A percentile compares a stretch with the other conserved stretches of the same genome.
These are phyloP conservation scores for Paragyromitra xinjiangensis DNA, from an alignment of 495 filamentous ascomycete genomes.

Conservation along the genomic window DNA sequence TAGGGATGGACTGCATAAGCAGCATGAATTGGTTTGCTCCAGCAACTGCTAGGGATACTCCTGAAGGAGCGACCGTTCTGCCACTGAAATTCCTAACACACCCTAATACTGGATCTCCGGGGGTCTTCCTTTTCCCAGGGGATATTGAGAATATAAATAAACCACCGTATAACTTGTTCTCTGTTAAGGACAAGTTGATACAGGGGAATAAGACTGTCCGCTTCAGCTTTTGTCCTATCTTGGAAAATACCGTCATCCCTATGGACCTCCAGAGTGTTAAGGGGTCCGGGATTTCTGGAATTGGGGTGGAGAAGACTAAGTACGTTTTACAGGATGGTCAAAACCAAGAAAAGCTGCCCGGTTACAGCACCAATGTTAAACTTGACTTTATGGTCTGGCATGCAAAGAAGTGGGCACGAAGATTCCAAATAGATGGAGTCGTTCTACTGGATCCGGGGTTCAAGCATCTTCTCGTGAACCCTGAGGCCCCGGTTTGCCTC, in stretches of 20 bases:
- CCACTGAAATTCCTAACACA: conserved; percentile 8
- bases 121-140: conserved; percentile 18
- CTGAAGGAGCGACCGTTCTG: not conserved
- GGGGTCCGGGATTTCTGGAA: not conserved
- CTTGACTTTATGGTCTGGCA: conserved; percentile 37
- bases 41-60: conserved; percentile 1
- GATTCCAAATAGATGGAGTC: conserved; percentile 28
- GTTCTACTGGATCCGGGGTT: conserved; percentile 24
- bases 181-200: not conserved
- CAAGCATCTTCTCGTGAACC: conserved; percentile 23
- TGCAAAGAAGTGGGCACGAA: conserved; percentile 19
- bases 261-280: not conserved
- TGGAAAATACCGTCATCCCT: conserved; percentile 28
- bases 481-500: conserved; percentile 11
- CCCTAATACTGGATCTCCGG: not conserved
- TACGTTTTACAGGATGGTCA: conserved; percentile 3
- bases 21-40: conserved; percentile 11
- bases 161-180: not conserved
- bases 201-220: not conserved
- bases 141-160: conserved; percentile 12
- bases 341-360: conserved; percentile 5
- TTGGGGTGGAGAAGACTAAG: conserved; percentile 3
- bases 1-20: not conserved
- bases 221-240: conserved; percentile 26
- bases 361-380: conserved; percentile 28